phyloP scores from a whole-genome alignment of 495 filamentous ascomycete species.

The Cercophora newfieldiana region DNA sequence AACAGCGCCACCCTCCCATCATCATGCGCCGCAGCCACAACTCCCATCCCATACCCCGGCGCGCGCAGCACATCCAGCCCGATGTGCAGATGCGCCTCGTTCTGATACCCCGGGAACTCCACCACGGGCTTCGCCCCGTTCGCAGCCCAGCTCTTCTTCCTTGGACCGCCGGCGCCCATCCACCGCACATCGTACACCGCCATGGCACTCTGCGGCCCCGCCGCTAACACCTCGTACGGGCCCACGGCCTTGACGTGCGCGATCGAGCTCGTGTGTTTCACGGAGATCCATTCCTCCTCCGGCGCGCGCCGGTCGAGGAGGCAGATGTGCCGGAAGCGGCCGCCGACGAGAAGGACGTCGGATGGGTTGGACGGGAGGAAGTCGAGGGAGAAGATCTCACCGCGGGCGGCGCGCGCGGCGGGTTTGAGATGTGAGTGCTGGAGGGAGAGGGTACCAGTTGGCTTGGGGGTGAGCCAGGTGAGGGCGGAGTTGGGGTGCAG shows the following conservation, averaged over 20 bases:
- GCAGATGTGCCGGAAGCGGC: slow-evolving; percentile 36
- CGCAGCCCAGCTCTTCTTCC: background rate
- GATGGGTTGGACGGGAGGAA: slow-evolving; percentile 29
- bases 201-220: slow-evolving; percentile 38
- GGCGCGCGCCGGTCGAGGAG: slow-evolving; percentile 34
- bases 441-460: background rate
- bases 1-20: slow-evolving; percentile 43
- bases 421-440: background rate
- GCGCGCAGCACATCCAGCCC: slow-evolving; percentile 39
- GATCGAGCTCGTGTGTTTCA: slow-evolving; percentile 29
- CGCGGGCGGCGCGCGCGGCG: background rate
- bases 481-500: slow-evolving; percentile 11
- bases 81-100: slow-evolving; percentile 33
- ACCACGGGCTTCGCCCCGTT: slow-evolving; percentile 32
- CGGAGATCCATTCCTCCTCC: slow-evolving; percentile 24
- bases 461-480: slow-evolving; percentile 16
- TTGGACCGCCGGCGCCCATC: background rate
- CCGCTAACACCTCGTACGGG: slow-evolving; percentile 38
- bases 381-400: slow-evolving; percentile 32
- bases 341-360: slow-evolving; percentile 37
- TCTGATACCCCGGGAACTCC: slow-evolving; percentile 38
- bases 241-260: slow-evolving; percentile 36
- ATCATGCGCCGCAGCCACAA: slow-evolving; percentile 46
- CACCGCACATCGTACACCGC: slow-evolving; percentile 44
- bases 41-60: slow-evolving; percentile 21